Conservation (phyloP, 768 basidiomycete genomes). For the Termitomyces sp. region DNA sequence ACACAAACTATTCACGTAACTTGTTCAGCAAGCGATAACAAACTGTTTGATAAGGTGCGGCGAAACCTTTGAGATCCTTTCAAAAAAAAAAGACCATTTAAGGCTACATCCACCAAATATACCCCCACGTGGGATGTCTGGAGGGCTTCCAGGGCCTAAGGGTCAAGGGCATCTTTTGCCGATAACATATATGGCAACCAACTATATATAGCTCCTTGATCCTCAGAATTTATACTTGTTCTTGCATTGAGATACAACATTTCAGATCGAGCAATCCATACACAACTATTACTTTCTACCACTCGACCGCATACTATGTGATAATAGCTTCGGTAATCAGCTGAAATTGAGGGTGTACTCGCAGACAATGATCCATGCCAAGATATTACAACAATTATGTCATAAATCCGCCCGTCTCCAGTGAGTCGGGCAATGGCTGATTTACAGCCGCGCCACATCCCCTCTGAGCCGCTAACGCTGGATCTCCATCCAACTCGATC, state of each 20-base stretch:
- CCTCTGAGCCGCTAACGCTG: slow-evolving; percentile 23
- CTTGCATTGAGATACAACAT: not conserved
- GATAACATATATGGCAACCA: not conserved
- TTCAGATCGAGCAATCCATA: not conserved
- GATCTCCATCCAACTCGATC: slow-evolving; percentile 38
- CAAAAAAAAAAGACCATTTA: not conserved
- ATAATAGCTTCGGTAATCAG: not conserved
- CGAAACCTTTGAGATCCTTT: not conserved
- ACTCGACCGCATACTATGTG: not conserved
- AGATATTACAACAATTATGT: not conserved
- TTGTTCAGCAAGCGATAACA: not conserved
- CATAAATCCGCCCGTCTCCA: slow-evolving; percentile 33
- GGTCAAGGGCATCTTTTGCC: not conserved
- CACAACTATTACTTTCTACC: not conserved
- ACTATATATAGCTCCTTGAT: not conserved
- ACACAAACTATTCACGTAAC: not conserved
- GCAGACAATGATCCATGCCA: not conserved
- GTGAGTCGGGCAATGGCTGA: slow-evolving; percentile 30
- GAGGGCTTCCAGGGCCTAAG: not conserved
- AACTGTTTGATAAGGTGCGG: not conserved
- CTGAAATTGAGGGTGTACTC: not conserved
- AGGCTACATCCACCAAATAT: no score
- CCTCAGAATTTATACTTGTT: not conserved
- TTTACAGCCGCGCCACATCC: slow-evolving; percentile 32
- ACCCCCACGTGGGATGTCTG: no score